Evolutionary conservation across 2,329 filamentous ascomycete species (phyloP), one percentile per base, ranked within the genome.

Genomic region (Monosporascus sp.): DNA sequence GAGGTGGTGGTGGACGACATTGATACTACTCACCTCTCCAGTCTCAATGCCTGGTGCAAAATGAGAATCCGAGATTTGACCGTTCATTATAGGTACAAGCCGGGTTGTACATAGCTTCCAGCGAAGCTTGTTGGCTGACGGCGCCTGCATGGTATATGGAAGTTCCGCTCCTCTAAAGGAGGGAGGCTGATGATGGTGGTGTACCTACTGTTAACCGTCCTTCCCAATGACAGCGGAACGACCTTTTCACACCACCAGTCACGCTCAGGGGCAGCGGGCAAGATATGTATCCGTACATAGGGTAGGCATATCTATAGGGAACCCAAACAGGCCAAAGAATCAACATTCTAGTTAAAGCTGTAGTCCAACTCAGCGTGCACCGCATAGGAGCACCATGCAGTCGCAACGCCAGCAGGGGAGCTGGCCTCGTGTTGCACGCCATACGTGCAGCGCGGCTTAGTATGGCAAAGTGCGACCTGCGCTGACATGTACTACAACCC

Each of bases 81-180:
- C 43, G 43, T 46, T 11, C 43, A 46, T 27, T 46, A 46, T 46
- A 46, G 43, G 43, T 46, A 46, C 43, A 46, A 46, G 43, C 31
- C 3, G 14, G 22, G 5, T n/a, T 46, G 43, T 46, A 31, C 43
- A 46, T 22, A 17, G 14, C 20, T n/a, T 31, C 26, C 9, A 17
- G 7, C n/a, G 24, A 46, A 46, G 43, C 43, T 20, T 46, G 43
- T 46, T 46, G 43, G 43, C 20, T 31, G 43, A 16, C 22, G 20
- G 24, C n/a, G 43, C n/a, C 20, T 14, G 9, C 43, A 26, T 46
- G 43, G 14, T 45, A 24, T 46, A 31, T 31, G 43, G 43, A 9
- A 46, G 43, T 27, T 46, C 43, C 24, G 24, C 24, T 31, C 11
- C 31, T 34, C 31, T 34, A 34, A 46, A 46, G 26, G 22, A 24